Conservation (phyloP, 495 filamentous ascomycete genomes). For the Friedmanniomyces simplex region DNA sequence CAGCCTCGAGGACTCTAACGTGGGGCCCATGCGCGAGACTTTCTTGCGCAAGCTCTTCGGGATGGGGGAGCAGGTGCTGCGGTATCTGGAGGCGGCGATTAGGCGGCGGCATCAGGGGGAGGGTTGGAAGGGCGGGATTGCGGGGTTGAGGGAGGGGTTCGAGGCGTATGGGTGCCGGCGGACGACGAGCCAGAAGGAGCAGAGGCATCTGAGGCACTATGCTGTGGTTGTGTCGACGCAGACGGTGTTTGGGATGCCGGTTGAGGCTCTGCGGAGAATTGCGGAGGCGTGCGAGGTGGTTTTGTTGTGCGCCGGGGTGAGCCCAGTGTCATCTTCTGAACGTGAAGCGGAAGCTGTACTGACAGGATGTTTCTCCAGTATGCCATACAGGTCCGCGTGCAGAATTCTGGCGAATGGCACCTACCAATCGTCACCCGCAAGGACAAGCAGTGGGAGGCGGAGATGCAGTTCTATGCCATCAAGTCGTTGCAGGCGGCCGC, state of each 20-base stretch:
- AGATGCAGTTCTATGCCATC: neutral
- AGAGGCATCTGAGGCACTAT: neutral
- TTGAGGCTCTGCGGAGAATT: neutral
- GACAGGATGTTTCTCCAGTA: neutral
- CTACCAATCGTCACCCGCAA: neutral
- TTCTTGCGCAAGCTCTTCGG: slow-evolving; percentile 1
- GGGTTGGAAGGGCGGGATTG: neutral
- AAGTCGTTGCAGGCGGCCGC: neutral
- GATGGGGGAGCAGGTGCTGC: slow-evolving; percentile 3
- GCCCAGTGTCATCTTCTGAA: neutral
- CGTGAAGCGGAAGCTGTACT: neutral
- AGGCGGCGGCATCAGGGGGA: neutral
- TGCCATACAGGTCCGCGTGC: neutral
- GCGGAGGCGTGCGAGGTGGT: neutral
- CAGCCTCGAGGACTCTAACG: neutral
- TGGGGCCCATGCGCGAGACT: neutral
- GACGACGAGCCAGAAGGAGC: neutral
- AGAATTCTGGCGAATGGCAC: neutral
- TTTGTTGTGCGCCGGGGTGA: neutral
- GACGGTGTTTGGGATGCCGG: neutral
- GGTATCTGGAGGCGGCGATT: neutral
- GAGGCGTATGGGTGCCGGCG: neutral
- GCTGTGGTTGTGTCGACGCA: neutral
- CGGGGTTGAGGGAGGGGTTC: neutral
- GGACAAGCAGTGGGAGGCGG: neutral